Base-by-base conservation (phyloP, 169 alveolate genomes). In the Ichthyophthirius multifiliis region DNA sequence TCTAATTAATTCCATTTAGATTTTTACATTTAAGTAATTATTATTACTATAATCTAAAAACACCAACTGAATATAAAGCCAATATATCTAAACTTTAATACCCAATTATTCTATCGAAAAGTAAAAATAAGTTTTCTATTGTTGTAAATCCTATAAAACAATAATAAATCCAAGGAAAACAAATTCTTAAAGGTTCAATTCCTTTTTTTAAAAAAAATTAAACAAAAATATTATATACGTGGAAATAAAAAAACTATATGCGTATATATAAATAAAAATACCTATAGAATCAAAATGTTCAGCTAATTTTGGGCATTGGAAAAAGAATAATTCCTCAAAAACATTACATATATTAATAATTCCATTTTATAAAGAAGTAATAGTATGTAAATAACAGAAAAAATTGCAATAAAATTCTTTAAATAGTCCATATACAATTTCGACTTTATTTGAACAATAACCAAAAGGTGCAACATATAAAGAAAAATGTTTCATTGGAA, bases 331-430 rank as follows among this genome's bases (percentile, higher is more conserved):
- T n/a, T 67, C 77, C 41, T 67, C 77, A 67, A 67, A 67, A 5
- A 67, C 18, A 23, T 32, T 35, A 37, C 39, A 34, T 35, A 67
- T 32, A 44, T 31, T 37, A 3, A 67, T 9, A 18, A 67, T 37
- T n/a, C 63, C 48, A 18, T 67, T 41, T 27, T 41, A 32, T 39
- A n/a, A 7, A 7, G 77, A 67, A 12, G 63, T 35, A 16, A 67
- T 37, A 67, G 43, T 34, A n/a, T 37, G 55, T 5, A 67, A 30
- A 7, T 67, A 41, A 23, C 77, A 67, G 15, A 35, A 67, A 67
- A 34, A 67, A 18, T 41, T 67, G 27, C 77, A 67, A 67, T 67
- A 67, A 67, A 67, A 67, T 41, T 67, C 63, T 18, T 67, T 67
- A 23, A 67, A 67, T 18, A 67, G 20, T 30, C 32, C 18, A 39